These are phyloP conservation scores for Hymenotorrendiella dingleyae DNA, from an alignment of 2,329 filamentous ascomycete genomes.

Conservation along the genomic window DNA sequence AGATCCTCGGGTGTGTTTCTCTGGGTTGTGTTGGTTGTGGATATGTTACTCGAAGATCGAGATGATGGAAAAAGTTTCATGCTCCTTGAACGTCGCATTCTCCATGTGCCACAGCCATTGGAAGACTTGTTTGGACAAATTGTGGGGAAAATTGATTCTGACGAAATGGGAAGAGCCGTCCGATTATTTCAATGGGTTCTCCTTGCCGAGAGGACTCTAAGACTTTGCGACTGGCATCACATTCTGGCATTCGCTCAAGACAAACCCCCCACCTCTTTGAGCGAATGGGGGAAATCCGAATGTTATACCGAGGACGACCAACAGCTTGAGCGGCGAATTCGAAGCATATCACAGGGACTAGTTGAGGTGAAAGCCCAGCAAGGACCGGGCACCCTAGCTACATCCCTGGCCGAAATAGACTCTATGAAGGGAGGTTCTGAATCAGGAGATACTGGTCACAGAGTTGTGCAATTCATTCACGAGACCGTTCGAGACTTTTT, in stretches of 20 bases:
- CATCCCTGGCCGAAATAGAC: background rate
- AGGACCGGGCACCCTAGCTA: background rate
- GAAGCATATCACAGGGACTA: background rate
- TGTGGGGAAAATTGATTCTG: slow-evolving; percentile 6
- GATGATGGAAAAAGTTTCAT: slow-evolving; percentile 24
- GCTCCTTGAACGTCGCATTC: slow-evolving; percentile 22
- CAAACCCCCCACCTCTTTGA: background rate
- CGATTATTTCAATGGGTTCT: slow-evolving; percentile 1
- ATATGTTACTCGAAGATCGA: slow-evolving; percentile 38
- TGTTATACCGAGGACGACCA: background rate
- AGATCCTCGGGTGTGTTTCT: slow-evolving; percentile 9
- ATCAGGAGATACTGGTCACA: background rate
- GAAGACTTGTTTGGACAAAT: background rate
- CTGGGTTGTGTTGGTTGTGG: slow-evolving; percentile 12
- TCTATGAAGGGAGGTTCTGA: background rate
- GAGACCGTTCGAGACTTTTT: slow-evolving; percentile 35
- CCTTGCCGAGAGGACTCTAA: background rate
- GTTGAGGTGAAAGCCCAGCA: slow-evolving; percentile 2
- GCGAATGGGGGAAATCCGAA: background rate
- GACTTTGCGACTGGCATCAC: slow-evolving; percentile 1
- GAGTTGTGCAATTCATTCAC: slow-evolving; percentile 34
- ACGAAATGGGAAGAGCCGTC: slow-evolving; percentile 26
- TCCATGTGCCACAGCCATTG: slow-evolving; percentile 17
- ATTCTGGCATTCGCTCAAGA: background rate
- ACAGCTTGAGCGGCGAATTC: background rate